Percentiles rank a stretch among this genome's conserved stretches.
Conservation (phyloP, 768 basidiomycete species). For the Daedaleopsis nitida region DNA sequence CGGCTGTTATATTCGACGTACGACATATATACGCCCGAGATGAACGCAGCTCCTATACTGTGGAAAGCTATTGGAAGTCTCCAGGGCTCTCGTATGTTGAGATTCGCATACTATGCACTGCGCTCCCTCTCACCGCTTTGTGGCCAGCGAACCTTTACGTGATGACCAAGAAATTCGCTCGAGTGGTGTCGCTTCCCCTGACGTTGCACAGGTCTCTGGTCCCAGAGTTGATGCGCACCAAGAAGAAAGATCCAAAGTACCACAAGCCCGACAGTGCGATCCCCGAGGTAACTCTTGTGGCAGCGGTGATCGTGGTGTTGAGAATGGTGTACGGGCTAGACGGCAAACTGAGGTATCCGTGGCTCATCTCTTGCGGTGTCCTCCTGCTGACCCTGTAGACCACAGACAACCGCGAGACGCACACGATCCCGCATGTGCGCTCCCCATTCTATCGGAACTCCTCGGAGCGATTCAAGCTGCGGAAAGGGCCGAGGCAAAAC, state of each 20-base stretch:
- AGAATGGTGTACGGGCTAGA: slow-evolving; percentile 89
- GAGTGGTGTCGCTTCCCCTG: slow-evolving; percentile 58
- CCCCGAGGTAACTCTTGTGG: slow-evolving; percentile 65
- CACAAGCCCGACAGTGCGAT: slow-evolving; percentile 67
- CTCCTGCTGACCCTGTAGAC: not conserved
- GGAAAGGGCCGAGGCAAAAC: slow-evolving; percentile 35
- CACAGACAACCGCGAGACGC: slow-evolving; percentile 45
- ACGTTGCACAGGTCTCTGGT: slow-evolving; percentile 59
- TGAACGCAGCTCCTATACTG: slow-evolving; percentile 73
- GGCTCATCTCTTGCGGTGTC: not conserved
- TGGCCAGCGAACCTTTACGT: slow-evolving; percentile 62
- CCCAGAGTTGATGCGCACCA: slow-evolving; percentile 39
- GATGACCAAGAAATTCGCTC: slow-evolving; percentile 61
- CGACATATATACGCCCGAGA: slow-evolving; percentile 67
- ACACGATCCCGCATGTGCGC: slow-evolving; percentile 60
- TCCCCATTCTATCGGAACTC: slow-evolving; percentile 56
- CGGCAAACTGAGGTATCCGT: slow-evolving; percentile 55
- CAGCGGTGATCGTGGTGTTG: slow-evolving; percentile 64
- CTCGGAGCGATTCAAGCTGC: slow-evolving; percentile 43
- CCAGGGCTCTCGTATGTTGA: slow-evolving; percentile 71
- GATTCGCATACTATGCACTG: not conserved
- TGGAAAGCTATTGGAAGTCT: slow-evolving; percentile 75
- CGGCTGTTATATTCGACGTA: slow-evolving; percentile 53
- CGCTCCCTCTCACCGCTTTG: not conserved
- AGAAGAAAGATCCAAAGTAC: slow-evolving; percentile 41